phyloP scores from a whole-genome alignment of 2,329 filamentous ascomycete genomes.

The Aspergillus pseudotamarii region DNA sequence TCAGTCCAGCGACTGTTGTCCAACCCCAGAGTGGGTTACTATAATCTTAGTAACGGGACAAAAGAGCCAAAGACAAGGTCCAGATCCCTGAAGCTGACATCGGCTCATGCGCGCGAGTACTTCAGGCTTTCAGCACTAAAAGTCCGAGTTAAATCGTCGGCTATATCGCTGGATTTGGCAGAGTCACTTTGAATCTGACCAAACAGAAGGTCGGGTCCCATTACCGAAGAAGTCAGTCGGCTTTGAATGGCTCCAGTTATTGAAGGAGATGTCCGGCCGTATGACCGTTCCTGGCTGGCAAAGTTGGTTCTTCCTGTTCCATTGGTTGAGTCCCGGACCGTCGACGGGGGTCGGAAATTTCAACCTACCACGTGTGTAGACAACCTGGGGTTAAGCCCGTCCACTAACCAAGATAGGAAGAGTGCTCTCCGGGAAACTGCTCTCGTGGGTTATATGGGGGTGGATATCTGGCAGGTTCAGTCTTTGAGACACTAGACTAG shows the following conservation, averaged over 20 bases:
- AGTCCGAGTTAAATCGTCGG: neutral
- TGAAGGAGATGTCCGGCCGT: neutral
- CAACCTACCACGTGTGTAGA: constrained; percentile 16
- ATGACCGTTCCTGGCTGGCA: constrained; percentile 7
- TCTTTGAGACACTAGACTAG: no score
- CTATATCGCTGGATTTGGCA: constrained; percentile 4
- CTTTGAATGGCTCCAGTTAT: neutral
- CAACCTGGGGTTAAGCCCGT: neutral
- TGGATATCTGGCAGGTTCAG: neutral
- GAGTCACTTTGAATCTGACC: constrained; percentile 11
- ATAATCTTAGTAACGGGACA: neutral
- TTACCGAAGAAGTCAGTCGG: constrained; percentile 17
- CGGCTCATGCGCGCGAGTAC: constrained; percentile 2
- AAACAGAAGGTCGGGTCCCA: constrained; percentile 30
- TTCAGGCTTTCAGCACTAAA: neutral
- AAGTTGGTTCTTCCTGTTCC: neutral
- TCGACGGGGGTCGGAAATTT: constrained; percentile 13
- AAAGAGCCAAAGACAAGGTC: neutral
- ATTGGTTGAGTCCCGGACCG: neutral
- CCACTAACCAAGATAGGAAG: neutral
- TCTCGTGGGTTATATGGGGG: neutral
- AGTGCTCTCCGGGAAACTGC: neutral
- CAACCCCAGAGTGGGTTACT: neutral
- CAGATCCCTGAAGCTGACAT: constrained; percentile 4
- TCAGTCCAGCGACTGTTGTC: neutral